A percentile compares a stretch with the other conserved stretches of the same genome.
These are phyloP conservation scores for Sicyos baderoa DNA, from an alignment of 306 rosid species.

Conservation along the genomic window DNA sequence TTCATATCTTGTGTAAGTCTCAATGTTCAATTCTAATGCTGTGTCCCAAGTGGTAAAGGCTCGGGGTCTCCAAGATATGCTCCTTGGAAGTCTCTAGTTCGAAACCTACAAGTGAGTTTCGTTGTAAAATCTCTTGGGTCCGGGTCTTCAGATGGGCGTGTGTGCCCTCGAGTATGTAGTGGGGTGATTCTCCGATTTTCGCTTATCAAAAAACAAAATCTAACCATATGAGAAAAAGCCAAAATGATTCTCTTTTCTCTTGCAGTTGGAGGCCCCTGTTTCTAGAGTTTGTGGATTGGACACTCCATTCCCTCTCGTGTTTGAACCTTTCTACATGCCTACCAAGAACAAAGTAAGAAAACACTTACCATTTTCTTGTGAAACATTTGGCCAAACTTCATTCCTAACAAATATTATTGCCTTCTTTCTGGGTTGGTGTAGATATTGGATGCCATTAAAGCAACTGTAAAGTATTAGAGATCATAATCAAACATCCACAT, in stretches of 20 bases:
- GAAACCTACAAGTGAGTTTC: too few relatives aligned
- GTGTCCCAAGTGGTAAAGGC: too few relatives aligned
- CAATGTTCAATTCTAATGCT: background rate
- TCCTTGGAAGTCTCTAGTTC: too few relatives aligned
- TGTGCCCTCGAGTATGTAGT: too few relatives aligned
- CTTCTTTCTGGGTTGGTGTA: conserved; percentile 33
- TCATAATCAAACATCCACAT: background rate
- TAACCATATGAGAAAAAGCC: background rate
- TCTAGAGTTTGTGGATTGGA: conserved; percentile 89
- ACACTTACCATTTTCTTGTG: background rate
- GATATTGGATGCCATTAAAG: conserved; percentile 90
- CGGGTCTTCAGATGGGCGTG: too few relatives aligned
- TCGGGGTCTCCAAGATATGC: too few relatives aligned
- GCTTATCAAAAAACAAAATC: background rate
- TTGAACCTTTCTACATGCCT: conserved; percentile 96
- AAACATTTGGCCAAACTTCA: background rate
- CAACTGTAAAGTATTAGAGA: conserved; percentile 60
- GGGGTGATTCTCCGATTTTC: too few relatives aligned
- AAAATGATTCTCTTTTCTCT: background rate
- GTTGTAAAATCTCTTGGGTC: too few relatives aligned
- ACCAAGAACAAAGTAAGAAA: conserved; percentile 72
- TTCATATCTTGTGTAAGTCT: background rate
- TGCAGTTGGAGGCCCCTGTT: conserved; percentile 91
- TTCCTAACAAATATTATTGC: background rate
- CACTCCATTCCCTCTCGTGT: conserved; percentile 93